Base-by-base conservation (phyloP, 305 asterid species). In the Coffea humblotiana region DNA sequence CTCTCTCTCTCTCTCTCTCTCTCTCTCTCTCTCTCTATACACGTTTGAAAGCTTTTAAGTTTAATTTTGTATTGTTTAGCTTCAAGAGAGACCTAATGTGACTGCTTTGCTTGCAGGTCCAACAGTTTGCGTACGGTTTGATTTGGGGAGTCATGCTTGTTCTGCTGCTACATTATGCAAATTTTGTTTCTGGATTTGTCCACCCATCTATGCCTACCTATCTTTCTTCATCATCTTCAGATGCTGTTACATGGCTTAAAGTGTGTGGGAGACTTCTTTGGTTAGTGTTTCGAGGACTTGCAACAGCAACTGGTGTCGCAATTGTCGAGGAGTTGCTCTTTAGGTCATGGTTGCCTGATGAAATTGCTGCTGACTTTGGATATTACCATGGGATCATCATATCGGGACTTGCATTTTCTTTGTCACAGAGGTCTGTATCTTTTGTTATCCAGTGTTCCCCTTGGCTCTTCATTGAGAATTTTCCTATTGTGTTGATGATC, bases 281-380 rank as follows among this genome's bases (percentile, higher is more conserved):
- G 80, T 82, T 88, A 72, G 70, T 88, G 78, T 80, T 86, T 82
- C 90, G 79, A 87, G 98, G 91, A 87, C 80, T 91, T 74, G 83
- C 84, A 70, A 88, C 94, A 23, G 97, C 98, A 80, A 86, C 93
- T 68, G 88, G 85, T 37, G 80, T 94, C 82, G 92, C 98, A 66
- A 78, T 80, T 71, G 97, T 93, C 78, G 98, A 96, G 89, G 99
- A 94, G 83, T 85, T 92, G 83, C 90, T 96, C 84, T 96, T 96
- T 78, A 83, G 98, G 80, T 92, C 98, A 79, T 96, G 98, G 99
- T 82, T 96, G 88, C 95, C 97, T 76, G 92, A 92, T 84, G 99
- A 96, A 90, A 92, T 96, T 80, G 91, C 94, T 80, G 85, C 85
- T 52, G 99, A 96, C 89, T 89, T 83, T 72, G 99, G 99, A 78